Percentiles rank a stretch among this genome's conserved stretches.
Evolutionary conservation across 2,329 filamentous ascomycete genomes (phyloP).

Genomic region (Colletotrichum camelliae): DNA sequence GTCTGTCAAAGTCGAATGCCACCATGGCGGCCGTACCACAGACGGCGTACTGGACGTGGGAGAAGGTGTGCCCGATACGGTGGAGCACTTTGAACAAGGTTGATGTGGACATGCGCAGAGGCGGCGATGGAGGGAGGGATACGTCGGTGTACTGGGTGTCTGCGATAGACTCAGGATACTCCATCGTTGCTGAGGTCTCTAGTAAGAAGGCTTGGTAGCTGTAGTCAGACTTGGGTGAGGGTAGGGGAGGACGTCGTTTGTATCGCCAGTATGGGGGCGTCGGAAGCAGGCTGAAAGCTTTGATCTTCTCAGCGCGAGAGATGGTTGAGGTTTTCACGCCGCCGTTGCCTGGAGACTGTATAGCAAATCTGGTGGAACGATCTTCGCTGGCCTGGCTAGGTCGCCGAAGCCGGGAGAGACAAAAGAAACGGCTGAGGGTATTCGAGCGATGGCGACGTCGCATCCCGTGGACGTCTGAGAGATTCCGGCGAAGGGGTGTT

Average conservation of each 20-base stretch:
- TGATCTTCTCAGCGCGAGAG: neutral
- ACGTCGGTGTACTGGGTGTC: neutral
- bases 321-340: neutral
- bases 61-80: constrained; percentile 41
- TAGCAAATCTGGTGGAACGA: neutral
- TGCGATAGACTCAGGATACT: neutral
- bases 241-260: neutral
- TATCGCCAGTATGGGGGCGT: neutral
- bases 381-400: neutral
- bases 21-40: constrained; percentile 49
- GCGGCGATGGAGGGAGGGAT: neutral
- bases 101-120: constrained; percentile 27
- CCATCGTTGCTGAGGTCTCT: neutral
- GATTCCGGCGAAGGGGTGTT: neutral
- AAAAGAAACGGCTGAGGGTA: neutral
- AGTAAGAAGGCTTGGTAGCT: neutral
- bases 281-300: neutral
- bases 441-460: neutral
- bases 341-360: neutral
- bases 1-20: constrained; percentile 44
- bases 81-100: constrained; percentile 42
- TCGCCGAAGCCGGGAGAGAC: neutral
- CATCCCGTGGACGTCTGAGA: neutral
- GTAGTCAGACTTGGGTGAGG: neutral
- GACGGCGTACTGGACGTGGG: constrained; percentile 51